A percentile compares a stretch with the other conserved stretches of the same genome.
These are phyloP conservation scores for Trichodelitschia bisporula DNA, from an alignment of 495 filamentous ascomycete genomes.

Conservation along the genomic window DNA sequence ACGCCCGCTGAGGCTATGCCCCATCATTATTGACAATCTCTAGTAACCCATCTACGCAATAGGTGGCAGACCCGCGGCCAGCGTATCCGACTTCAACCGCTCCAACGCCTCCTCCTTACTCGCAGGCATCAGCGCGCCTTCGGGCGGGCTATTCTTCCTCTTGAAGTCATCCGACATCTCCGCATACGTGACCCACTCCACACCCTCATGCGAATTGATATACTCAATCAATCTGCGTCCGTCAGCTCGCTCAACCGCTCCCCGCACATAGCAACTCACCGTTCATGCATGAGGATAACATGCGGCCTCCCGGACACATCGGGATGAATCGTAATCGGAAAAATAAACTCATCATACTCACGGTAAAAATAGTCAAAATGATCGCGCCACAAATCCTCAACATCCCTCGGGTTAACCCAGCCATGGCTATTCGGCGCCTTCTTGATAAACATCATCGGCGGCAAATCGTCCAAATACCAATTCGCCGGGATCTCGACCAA, in stretches of 20 bases:
- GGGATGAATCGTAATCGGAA: conserved; percentile 35
- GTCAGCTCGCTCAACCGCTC: conserved; percentile 1
- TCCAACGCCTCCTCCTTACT: conserved; percentile 25
- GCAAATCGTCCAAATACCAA: conserved; percentile 31
- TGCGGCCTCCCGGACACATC: conserved; percentile 34
- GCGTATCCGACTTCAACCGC: too few species aligned
- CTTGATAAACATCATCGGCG: conserved; percentile 34
- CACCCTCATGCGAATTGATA: conserved; percentile 26
- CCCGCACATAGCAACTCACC: conserved; percentile 6
- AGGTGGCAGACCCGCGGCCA: too few species aligned
- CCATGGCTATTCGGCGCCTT: conserved; percentile 27
- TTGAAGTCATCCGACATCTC: conserved; percentile 33
- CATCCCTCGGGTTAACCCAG: conserved; percentile 28
- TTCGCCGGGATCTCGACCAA: conserved; percentile 30
- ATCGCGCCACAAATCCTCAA: conserved; percentile 32
- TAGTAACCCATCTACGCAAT: too few species aligned
- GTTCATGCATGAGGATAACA: conserved; percentile 30
- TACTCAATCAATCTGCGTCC: conserved; percentile 19
- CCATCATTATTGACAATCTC: too few species aligned
- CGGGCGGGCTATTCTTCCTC: conserved; percentile 36
- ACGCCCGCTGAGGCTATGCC: too few species aligned
- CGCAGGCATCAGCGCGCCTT: conserved; percentile 43
- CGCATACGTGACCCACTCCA: conserved; percentile 29
- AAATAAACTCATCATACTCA: conserved; percentile 35
- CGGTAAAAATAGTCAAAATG: conserved; percentile 36